phyloP scores from a whole-genome alignment of 2,329 filamentous ascomycete genomes.

The Colletotrichum sp. region DNA sequence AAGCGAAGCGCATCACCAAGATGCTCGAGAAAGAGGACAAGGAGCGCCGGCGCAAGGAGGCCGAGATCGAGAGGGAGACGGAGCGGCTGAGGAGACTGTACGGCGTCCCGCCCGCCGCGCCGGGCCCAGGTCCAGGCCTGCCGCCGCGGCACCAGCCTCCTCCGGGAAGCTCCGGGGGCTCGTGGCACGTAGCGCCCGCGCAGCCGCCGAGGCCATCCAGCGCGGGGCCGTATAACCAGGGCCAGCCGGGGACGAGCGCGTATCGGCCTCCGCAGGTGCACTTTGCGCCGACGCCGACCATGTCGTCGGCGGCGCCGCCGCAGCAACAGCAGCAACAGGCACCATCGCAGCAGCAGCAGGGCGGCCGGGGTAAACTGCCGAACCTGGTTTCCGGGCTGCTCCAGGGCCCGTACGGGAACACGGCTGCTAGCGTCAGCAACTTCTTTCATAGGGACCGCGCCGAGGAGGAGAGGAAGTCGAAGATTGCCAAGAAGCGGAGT shows the following conservation, averaged over 20 bases:
- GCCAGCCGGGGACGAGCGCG: not conserved
- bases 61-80: slow-evolving; percentile 78
- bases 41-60: slow-evolving; percentile 60
- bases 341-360: slow-evolving; percentile 23
- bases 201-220: slow-evolving; percentile 23
- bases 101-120: slow-evolving; percentile 50
- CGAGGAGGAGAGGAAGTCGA: slow-evolving; percentile 41
- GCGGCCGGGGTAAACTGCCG: slow-evolving; percentile 25
- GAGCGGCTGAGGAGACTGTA: slow-evolving; percentile 76
- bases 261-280: slow-evolving; percentile 28
- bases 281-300: slow-evolving; percentile 10
- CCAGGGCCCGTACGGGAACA: slow-evolving; percentile 37
- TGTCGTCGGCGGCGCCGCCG: slow-evolving; percentile 9
- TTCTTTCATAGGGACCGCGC: slow-evolving; percentile 44
- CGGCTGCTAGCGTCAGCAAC: slow-evolving; percentile 49
- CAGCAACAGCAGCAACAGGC: slow-evolving; percentile 22
- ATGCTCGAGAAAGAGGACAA: slow-evolving; percentile 72
- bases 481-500: slow-evolving; percentile 54
- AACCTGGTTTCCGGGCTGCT: slow-evolving; percentile 34
- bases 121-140: slow-evolving; percentile 41
- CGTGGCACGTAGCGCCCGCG: slow-evolving; percentile 4
- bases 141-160: slow-evolving; percentile 27
- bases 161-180: not conserved
- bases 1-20: slow-evolving; percentile 63
- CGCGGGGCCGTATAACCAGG: slow-evolving; percentile 12